Base-by-base conservation (phyloP, 345 rosid genomes). In the Hibiscus syriacus region DNA sequence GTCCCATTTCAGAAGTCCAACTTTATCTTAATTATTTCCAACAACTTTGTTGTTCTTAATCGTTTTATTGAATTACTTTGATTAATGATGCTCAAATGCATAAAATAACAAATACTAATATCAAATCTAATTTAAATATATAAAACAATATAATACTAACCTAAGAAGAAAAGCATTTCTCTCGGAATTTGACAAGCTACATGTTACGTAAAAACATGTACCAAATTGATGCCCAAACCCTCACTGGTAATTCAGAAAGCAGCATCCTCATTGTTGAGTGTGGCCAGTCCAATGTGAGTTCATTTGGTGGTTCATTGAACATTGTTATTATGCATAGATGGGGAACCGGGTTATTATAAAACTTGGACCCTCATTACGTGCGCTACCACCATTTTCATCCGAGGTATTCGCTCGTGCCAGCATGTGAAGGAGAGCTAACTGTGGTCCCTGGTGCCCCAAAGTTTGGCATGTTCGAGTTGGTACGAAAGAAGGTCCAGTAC, bases 401-500 rank as follows among this genome's bases (percentile, higher is more conserved):
- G 92, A 90, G 25, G 97, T n/a, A 89, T 48, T 85, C 94, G 1
- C 94, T 89, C 0, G 97, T 83, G 25, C 72, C 84, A 38, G 89
- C 94, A 45, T 87, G 89, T 29, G 96, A 81, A 17, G 82, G 77
- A 53, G 92, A 84, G 73, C 90, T 93, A 43, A 76, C 76, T 1
- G 74, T 64, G 39, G 81, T 77, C 58, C 74, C 67, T 30, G 88
- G 82, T 11, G 74, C 74, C 30, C 87, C 86, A 55, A 86, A 89
- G 78, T 75, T 84, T 80, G 81, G 66, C 83, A 76, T 83, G 27
- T 89, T 85, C 55, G 82, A 69, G 79, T 48, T 30, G 80, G 73
- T 14, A 79, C 70, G n/a, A 85, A 83, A 8, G 87, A 82, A 8
- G 84, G 77, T 65, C 80, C 94, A 11, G 90, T 77, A 74, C 77